phyloP scores from a whole-genome alignment of 2,329 filamentous ascomycete species.

The Scedosporium apiospermum region DNA sequence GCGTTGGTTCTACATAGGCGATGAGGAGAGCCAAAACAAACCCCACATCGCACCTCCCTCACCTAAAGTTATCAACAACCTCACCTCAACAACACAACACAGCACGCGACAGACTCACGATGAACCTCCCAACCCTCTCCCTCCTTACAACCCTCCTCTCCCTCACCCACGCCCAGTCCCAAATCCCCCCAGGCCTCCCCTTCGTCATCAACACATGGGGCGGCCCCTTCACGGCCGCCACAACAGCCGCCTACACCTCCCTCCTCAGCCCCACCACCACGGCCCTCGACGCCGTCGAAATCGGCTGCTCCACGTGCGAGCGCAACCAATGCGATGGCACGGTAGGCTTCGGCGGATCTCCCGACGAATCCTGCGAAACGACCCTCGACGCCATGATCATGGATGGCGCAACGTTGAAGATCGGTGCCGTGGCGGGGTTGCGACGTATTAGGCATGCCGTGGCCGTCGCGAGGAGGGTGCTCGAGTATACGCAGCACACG shows the following conservation, averaged over 20 bases:
- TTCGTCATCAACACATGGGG: slow-evolving; percentile 47
- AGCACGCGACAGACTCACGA: not conserved
- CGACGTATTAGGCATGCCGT: slow-evolving; percentile 38
- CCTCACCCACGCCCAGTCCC: not conserved
- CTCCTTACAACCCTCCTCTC: not conserved
- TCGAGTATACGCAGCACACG: slow-evolving; percentile 41
- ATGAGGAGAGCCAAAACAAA: no score
- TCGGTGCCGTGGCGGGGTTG: slow-evolving; percentile 42
- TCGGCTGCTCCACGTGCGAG: slow-evolving; percentile 43
- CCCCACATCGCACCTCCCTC: no score
- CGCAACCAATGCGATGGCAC: slow-evolving; percentile 42
- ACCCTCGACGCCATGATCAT: slow-evolving; percentile 51
- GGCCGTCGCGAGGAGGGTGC: slow-evolving; percentile 38
- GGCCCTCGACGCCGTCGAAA: slow-evolving; percentile 40
- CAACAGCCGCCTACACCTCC: slow-evolving; percentile 36
- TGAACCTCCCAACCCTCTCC: not conserved
- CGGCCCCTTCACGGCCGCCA: slow-evolving; percentile 40
- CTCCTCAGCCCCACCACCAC: slow-evolving; percentile 21
- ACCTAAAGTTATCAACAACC: no score
- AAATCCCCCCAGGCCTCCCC: slow-evolving; percentile 21
- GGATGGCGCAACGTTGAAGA: slow-evolving; percentile 43
- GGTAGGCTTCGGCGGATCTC: slow-evolving; percentile 45
- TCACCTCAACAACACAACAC: not conserved
- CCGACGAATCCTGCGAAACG: slow-evolving; percentile 46
- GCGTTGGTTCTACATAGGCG: no score